These are phyloP conservation scores for Lichtheimia hyalospora DNA, from an alignment of 371 early-diverging fungal genomes.

Conservation along the genomic window DNA sequence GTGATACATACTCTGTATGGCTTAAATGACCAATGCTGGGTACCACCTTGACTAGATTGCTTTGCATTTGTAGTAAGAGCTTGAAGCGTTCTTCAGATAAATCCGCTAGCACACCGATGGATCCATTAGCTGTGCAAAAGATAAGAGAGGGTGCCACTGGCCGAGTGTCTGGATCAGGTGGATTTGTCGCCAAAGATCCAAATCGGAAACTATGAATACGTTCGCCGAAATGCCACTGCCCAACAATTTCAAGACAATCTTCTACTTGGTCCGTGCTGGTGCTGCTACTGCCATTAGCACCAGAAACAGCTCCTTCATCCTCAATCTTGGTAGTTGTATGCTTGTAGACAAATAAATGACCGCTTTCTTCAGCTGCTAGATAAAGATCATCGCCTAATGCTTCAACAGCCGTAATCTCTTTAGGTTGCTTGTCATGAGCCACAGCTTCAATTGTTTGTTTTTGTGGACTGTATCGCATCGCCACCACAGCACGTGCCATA, in stretches of 20 bases:
- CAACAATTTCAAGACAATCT: slow-evolving; percentile 59
- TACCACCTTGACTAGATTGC: slow-evolving; percentile 63
- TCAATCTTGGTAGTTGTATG: slow-evolving; percentile 30
- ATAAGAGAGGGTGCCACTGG: slow-evolving; percentile 58
- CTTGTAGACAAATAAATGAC: slow-evolving; percentile 66
- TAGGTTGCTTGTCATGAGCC: slow-evolving; percentile 62
- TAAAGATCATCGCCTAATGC: slow-evolving; percentile 58
- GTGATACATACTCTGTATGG: slow-evolving; percentile 63
- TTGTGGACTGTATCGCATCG: slow-evolving; percentile 51
- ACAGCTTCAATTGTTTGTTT: slow-evolving; percentile 59
- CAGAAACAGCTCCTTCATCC: neutral
- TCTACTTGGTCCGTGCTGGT: slow-evolving; percentile 19
- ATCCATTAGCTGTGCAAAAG: slow-evolving; percentile 80
- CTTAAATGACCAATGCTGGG: slow-evolving; percentile 67
- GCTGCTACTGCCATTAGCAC: too few species aligned
- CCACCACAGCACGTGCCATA: slow-evolving; percentile 32
- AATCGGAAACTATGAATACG: slow-evolving; percentile 73
- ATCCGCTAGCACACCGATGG: slow-evolving; percentile 78
- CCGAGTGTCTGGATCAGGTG: slow-evolving; percentile 57
- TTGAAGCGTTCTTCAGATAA: slow-evolving; percentile 63
- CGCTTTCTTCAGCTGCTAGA: slow-evolving; percentile 63
- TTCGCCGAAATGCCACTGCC: slow-evolving; percentile 86
- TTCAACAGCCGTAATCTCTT: slow-evolving; percentile 70
- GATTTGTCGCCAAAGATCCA: slow-evolving; percentile 79
- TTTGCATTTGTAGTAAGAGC: slow-evolving; percentile 71